These are phyloP conservation scores for Rossbeevera mucosa DNA, from an alignment of 768 basidiomycete species.

Conservation along the genomic window DNA sequence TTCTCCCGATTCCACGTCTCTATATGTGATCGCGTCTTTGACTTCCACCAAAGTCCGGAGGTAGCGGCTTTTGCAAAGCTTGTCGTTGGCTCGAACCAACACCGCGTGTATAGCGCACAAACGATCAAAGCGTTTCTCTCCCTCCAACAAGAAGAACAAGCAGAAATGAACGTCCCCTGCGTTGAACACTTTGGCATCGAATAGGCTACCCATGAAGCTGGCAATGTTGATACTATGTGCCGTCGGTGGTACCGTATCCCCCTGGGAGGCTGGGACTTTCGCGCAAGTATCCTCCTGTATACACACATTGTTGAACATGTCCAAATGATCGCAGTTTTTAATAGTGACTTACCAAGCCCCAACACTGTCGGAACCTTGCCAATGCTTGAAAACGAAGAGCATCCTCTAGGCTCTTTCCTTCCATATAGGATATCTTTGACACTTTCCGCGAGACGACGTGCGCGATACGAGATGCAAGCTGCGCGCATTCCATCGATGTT, in stretches of 20 bases:
- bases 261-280: not conserved
- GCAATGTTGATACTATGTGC: conserved; percentile 28
- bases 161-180: conserved; percentile 31
- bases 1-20: conserved; percentile 10
- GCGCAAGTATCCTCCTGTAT: conserved; percentile 16
- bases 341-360: conserved; percentile 14
- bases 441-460: conserved; percentile 6
- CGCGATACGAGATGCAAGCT: conserved; percentile 17
- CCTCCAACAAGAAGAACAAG: conserved; percentile 21
- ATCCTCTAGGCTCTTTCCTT: conserved; percentile 11
- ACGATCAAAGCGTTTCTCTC: conserved; percentile 21
- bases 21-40: conserved; percentile 11
- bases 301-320: not conserved
- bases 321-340: not conserved
- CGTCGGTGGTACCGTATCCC: conserved; percentile 4
- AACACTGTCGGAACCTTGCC: conserved; percentile 12
- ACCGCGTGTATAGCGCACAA: conserved; percentile 35
- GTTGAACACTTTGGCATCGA: conserved; percentile 17
- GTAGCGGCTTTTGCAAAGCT: conserved; percentile 28
- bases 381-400: conserved; percentile 13
- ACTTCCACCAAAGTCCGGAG: conserved; percentile 18
- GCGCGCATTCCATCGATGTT: conserved; percentile 7
- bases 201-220: conserved; percentile 32
- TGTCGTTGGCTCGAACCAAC: conserved; percentile 29
- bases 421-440: conserved; percentile 1